A percentile compares a stretch with the other conserved stretches of the same genome.
Conservation (phyloP, 352 stramenopile genomes). For the Pythium rhizo-oryzae region DNA sequence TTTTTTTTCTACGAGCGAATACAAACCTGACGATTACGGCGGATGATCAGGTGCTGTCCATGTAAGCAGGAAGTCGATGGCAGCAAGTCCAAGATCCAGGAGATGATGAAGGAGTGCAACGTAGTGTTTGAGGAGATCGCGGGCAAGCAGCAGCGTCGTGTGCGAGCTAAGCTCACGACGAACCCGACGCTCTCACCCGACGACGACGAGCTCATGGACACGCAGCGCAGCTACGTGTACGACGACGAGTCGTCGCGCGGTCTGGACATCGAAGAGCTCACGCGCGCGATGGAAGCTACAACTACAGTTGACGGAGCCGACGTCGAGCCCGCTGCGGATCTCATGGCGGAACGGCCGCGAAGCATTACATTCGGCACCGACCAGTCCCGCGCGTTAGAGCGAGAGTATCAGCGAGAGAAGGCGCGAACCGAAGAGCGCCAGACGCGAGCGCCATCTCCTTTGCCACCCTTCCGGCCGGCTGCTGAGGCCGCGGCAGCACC, state of each 20-base stretch:
- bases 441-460: no score
- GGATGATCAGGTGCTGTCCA: conserved; percentile 35
- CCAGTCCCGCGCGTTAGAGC: conserved; percentile 1
- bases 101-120: conserved; percentile 41
- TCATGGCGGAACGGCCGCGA: neutral
- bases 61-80: conserved; percentile 52
- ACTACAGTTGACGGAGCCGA: neutral
- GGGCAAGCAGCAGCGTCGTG: conserved; percentile 45
- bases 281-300: neutral
- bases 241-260: conserved; percentile 6
- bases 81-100: conserved; percentile 42
- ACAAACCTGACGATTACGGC: no score
- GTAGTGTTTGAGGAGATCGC: conserved; percentile 51
- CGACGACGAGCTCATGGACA: conserved; percentile 9
- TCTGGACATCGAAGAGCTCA: neutral
- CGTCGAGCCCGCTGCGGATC: neutral
- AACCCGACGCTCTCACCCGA: neutral
- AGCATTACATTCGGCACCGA: conserved; percentile 7
- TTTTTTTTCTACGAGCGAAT: no score
- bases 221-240: conserved; percentile 16
- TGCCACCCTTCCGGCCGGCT: no score
- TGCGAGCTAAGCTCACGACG: conserved; percentile 17
- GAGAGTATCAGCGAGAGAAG: neutral
- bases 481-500: no score
- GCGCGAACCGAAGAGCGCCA: no score